Base-by-base conservation (phyloP, 495 filamentous ascomycete species). In the Trichoderma reesei region DNA sequence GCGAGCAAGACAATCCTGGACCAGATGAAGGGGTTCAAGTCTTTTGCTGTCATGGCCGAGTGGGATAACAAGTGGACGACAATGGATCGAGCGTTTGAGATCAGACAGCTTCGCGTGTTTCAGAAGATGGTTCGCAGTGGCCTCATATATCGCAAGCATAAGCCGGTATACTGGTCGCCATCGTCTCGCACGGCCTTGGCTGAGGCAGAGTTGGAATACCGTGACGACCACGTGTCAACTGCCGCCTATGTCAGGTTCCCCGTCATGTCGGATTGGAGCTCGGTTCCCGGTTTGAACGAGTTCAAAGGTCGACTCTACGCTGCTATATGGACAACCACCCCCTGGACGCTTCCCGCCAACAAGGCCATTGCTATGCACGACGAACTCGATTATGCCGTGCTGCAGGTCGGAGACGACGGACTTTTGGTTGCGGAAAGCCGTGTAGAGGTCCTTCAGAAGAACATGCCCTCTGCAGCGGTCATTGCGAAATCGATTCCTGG, bases 291-390 rank as follows among this genome's bases (percentile, higher is more conserved):
- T 31, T 60, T 78, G 65, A 63, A 72, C 31, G 59, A 56, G n/a
- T 60, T 78, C 13, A 44, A 70, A 14, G 74, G 75, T 18, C 63
- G 65, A 20, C 59, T 96, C 38, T 87, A 80, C 70, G 91, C 88
- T 31, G 85, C 94, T 34, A 89, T 96, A 64, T 99, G 94, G 94
- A 99, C 94, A 9, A 99, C 94, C 0, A 98, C 93, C 2, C 95
- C 94, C 1, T 99, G 94, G 94, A 98, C 94, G 0, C 77, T 99
- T 3, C 95, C 94, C 2, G 91, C 95, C 18, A 99, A 99, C 72
- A 83, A 83, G 68, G 92, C 89, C 3, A 90, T 99, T 72, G 92
- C 90, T 7, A 80, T 98, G 36, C 82, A 88, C 66, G 71, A 83
- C 3, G 83, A 86, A 16, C 66, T 97, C 65, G 79, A 86, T 60